These are phyloP conservation scores for Coemansia sp. DNA, from an alignment of 192 early-diverging fungal species.

Conservation along the genomic window DNA sequence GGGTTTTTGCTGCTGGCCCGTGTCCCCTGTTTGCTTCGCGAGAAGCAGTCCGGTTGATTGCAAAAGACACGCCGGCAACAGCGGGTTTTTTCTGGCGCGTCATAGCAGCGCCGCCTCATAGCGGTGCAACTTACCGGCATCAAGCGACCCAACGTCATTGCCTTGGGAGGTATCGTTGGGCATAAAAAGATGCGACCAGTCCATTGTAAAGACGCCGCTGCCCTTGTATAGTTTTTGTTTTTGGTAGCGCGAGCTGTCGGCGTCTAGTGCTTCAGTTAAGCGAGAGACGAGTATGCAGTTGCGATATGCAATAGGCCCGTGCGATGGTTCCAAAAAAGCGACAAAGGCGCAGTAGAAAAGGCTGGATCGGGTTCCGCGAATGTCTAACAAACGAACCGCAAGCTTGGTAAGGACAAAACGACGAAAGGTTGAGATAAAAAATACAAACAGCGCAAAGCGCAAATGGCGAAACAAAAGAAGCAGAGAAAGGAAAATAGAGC, in stretches of 20 bases:
- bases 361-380: neutral
- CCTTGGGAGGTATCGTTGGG: slow-evolving; percentile 18
- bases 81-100: too few species aligned
- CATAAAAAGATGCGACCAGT: slow-evolving; percentile 49
- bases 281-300: neutral
- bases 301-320: neutral
- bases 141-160: slow-evolving; percentile 23
- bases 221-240: neutral
- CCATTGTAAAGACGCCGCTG: slow-evolving; percentile 15
- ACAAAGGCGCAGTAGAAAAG: too few species aligned
- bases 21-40: neutral
- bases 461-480: neutral
- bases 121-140: slow-evolving; percentile 51
- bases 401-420: neutral
- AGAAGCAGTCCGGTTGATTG: neutral
- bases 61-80: neutral
- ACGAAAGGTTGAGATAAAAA: slow-evolving; percentile 3
- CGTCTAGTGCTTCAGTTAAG: neutral
- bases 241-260: neutral
- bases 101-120: too few species aligned
- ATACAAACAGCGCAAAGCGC: neutral
- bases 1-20: neutral
- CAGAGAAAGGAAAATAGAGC: neutral
- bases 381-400: neutral
- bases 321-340: too few species aligned